Evolutionary conservation across 2,329 filamentous ascomycete species (phyloP).

Genomic region (Teratosphaeria gauchensis): DNA sequence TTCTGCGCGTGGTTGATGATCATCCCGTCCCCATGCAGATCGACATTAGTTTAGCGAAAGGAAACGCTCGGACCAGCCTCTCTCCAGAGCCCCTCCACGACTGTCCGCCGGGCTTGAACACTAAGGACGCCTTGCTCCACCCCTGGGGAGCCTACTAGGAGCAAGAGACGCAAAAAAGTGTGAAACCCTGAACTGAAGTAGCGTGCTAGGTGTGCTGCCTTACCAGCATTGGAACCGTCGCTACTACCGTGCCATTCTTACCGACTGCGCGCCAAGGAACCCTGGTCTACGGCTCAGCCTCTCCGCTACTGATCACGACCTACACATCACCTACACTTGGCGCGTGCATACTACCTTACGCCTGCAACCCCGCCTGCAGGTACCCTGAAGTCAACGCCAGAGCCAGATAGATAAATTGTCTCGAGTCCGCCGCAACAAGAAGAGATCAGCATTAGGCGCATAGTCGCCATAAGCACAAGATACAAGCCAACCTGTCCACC

Average conservation of each 20-base stretch:
- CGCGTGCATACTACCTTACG: conserved; percentile 1
- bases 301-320: neutral
- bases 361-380: neutral
- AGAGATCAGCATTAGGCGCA: conserved; percentile 6
- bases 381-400: neutral
- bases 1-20: neutral
- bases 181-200: neutral
- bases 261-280: neutral
- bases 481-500: neutral
- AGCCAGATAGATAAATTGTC: neutral
- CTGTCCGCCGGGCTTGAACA: neutral
- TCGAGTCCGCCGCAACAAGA: neutral
- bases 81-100: neutral
- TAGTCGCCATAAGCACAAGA: neutral
- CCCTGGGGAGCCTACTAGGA: neutral
- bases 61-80: neutral
- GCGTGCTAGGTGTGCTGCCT: neutral
- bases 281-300: conserved; percentile 2
- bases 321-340: neutral
- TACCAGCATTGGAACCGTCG: neutral
- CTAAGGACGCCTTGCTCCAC: neutral
- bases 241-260: neutral
- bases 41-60: no score
- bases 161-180: neutral
- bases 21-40: neutral